Conservation (phyloP, 2,329 filamentous ascomycete species). For the Nothophoma quercina region DNA sequence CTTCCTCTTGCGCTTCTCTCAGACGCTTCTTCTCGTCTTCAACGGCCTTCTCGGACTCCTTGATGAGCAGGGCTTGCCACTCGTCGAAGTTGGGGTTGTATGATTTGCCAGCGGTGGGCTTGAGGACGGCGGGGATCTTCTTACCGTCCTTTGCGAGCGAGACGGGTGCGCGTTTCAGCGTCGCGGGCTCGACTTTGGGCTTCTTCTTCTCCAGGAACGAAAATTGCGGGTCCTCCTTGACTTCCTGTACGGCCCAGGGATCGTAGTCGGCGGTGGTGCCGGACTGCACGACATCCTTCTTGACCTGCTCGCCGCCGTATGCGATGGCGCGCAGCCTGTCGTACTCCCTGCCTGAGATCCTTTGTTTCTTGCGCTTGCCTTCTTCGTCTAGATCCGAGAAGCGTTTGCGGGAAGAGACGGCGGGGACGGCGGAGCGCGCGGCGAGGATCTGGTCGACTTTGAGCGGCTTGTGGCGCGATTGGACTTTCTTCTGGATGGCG, state of each 20-base stretch:
- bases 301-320: slow-evolving; percentile 68
- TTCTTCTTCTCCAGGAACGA: slow-evolving; percentile 73
- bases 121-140: slow-evolving; percentile 76
- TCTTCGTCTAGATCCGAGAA: slow-evolving; percentile 74
- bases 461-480: slow-evolving; percentile 76
- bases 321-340: slow-evolving; percentile 79
- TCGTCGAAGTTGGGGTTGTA: slow-evolving; percentile 92
- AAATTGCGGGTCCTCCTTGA: slow-evolving; percentile 61
- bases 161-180: slow-evolving; percentile 78
- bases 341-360: slow-evolving; percentile 86
- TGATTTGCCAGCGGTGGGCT: slow-evolving; percentile 82
- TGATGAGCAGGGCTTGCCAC: slow-evolving; percentile 77
- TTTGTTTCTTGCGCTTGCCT: slow-evolving; percentile 75
- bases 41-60: slow-evolving; percentile 80
- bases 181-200: slow-evolving; percentile 74
- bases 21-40: slow-evolving; percentile 79
- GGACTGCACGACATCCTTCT: slow-evolving; percentile 59
- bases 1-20: slow-evolving; percentile 70
- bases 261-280: slow-evolving; percentile 72
- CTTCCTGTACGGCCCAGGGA: slow-evolving; percentile 71
- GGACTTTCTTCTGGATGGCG: slow-evolving; percentile 68
- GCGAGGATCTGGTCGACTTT: slow-evolving; percentile 93
- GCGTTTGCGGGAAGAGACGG: slow-evolving; percentile 81
- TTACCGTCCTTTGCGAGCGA: slow-evolving; percentile 86
- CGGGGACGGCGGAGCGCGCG: slow-evolving; percentile 80